These are phyloP conservation scores for Alnus glutinosa DNA, from an alignment of 306 rosid species.

Conservation along the genomic window DNA sequence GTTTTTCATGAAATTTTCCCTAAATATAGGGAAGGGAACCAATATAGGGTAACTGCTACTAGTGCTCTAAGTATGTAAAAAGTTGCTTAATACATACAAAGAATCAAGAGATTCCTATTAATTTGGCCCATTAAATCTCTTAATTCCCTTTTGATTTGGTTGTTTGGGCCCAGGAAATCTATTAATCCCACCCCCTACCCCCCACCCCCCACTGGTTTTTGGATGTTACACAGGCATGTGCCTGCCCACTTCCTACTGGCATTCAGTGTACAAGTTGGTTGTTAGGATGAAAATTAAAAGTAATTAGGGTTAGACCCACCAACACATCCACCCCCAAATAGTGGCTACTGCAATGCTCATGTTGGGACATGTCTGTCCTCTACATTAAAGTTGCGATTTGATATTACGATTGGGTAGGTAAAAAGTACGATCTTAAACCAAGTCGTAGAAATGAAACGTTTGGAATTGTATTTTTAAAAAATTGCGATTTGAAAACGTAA, in stretches of 20 bases:
- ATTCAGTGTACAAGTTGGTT: constrained; percentile 44
- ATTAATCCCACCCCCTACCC: constrained; percentile 8
- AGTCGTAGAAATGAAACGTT: too few species aligned
- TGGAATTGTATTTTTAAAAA: too few species aligned
- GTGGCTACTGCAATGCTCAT: background rate
- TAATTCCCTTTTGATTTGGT: constrained; percentile 23
- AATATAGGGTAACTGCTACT: too few species aligned
- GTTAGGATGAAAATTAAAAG: constrained; percentile 33
- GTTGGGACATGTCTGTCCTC: background rate
- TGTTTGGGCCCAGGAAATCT: constrained; percentile 57
- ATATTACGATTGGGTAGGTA: too few species aligned
- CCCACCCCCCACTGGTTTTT: background rate
- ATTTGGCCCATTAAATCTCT: constrained; percentile 50
- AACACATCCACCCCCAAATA: constrained; percentile 27
- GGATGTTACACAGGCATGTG: constrained; percentile 39
- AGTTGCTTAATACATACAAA: constrained; percentile 17
- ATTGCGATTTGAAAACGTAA: too few species aligned
- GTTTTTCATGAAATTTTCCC: too few species aligned
- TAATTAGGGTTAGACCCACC: constrained; percentile 41
- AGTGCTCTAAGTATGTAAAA: background rate
- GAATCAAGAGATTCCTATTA: constrained; percentile 32
- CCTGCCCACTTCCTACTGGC: constrained; percentile 39
- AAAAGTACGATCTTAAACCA: too few species aligned
- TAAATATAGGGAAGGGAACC: too few species aligned
- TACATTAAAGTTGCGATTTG: too few species aligned